Percentiles rank a stretch among this genome's conserved stretches.
These are phyloP conservation scores for Magnusiomyces tetraspermus DNA, from an alignment of 1,139 yeast genomes.

Conservation along the genomic window DNA sequence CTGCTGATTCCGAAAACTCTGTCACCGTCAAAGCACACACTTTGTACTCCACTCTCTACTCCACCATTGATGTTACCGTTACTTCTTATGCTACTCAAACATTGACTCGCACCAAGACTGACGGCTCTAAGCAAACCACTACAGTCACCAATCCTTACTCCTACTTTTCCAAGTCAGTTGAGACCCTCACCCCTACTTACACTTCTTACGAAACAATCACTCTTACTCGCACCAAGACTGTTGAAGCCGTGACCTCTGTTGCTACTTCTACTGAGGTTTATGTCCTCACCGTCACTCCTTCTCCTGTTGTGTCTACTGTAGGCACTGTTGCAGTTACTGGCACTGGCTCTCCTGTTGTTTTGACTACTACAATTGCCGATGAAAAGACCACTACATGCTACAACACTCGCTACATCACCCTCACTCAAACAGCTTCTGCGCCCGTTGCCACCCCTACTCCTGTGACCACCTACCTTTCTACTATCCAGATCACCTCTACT, in stretches of 20 bases:
- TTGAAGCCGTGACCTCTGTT: conserved; percentile 7
- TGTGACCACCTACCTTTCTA: neutral
- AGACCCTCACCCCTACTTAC: neutral
- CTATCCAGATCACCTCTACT: neutral
- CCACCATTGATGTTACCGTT: neutral
- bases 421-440: neutral
- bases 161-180: neutral
- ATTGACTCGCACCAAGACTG: neutral
- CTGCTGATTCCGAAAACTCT: neutral
- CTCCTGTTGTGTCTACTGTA: conserved; percentile 6
- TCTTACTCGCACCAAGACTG: conserved; percentile 9
- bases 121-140: neutral
- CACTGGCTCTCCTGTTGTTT: conserved; percentile 6
- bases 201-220: conserved; percentile 9
- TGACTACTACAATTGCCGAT: neutral
- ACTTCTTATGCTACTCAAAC: conserved; percentile 1
- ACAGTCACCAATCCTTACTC: conserved; percentile 2
- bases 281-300: conserved; percentile 7
- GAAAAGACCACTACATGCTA: neutral
- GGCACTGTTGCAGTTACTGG: conserved; percentile 3
- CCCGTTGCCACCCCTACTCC: neutral
- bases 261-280: conserved; percentile 4
- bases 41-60: neutral
- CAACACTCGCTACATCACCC: neutral
- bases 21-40: neutral